Base-by-base conservation (phyloP, 169 alveolate species). In the Cryptosporidium sp. region DNA sequence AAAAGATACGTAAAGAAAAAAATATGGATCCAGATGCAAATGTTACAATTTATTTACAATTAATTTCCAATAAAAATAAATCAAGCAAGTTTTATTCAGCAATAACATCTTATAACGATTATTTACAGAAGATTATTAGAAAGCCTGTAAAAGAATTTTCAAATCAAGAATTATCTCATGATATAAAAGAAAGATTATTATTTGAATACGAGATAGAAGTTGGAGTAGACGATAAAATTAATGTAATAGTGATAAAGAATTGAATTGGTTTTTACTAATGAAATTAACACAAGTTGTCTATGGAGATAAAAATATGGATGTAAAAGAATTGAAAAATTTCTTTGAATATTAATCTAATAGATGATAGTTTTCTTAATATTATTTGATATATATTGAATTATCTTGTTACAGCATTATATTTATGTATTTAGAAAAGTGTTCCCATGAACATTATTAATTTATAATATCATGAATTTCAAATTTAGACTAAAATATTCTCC, bases 1-100 rank as follows among this genome's bases (percentile, higher is more conserved):
- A 95, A 84, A 95, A 95, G 89, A 86, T 92, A 39, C 92, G 96
- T 89, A 94, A 95, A 84, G 75, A 65, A 29, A 80, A 80, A 45
- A 80, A 80, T 61, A 80, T 80, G 89, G 89, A 80, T 62, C 89
- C 89, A 10, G 75, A 80, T 45, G 73, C 75, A n/a, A 45, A 80
- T 80, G 75, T 80, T 3, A 65, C 61, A 12, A 80, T 80, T 14
- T 65, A 39, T 31, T 23, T 80, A 31, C 65, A 80, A 48, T 29
- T 62, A 33, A 43, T 80, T 21, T 23, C 45, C 7, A 61, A 37
- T 7, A 29, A 21, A 3, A 41, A 65, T 6, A 33, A 26, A 23
- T 29, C 21, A n/a, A 65, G 69, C n/a, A 61, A 39, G 14, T 80
- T 80, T 23, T 21, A 21, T 5, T 35, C 65, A 8, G 69, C 55